Percentiles rank a stretch among this genome's conserved stretches.
phyloP scores from a whole-genome alignment of 805 yeast species.

The Spathaspora passalidarum region DNA sequence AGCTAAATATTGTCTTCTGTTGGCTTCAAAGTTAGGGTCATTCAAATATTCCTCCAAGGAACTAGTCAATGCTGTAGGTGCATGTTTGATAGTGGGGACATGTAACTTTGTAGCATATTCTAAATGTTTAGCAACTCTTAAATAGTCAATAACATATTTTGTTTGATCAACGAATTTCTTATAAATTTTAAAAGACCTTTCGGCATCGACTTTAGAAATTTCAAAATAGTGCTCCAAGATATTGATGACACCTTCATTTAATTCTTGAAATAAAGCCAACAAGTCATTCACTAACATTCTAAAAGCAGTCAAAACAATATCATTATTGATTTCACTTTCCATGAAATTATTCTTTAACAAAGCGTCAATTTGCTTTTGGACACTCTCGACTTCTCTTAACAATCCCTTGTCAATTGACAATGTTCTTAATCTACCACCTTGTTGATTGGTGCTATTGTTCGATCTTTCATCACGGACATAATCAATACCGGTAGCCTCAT shows the following conservation, averaged over 20 bases:
- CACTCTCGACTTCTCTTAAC: slow-evolving; percentile 79
- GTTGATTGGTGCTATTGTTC: slow-evolving; percentile 44
- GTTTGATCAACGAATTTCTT: slow-evolving; percentile 84
- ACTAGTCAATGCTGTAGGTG: slow-evolving; percentile 87
- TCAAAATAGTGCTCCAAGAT: slow-evolving; percentile 93
- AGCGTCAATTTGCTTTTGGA: slow-evolving; percentile 75
- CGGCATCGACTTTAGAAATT: slow-evolving; percentile 82
- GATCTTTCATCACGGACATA: slow-evolving; percentile 70
- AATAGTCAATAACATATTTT: slow-evolving; percentile 78
- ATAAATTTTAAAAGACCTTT: slow-evolving; percentile 79
- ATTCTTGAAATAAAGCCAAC: slow-evolving; percentile 77
- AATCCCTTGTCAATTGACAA: slow-evolving; percentile 76
- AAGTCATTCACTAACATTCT: slow-evolving; percentile 87
- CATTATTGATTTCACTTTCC: slow-evolving; percentile 81
- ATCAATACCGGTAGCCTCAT: slow-evolving; percentile 60
- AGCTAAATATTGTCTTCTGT: slow-evolving; percentile 72
- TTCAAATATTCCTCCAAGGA: slow-evolving; percentile 85
- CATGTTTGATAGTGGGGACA: slow-evolving; percentile 95
- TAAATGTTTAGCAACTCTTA: slow-evolving; percentile 84
- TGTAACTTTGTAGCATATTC: slow-evolving; percentile 84
- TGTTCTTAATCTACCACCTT: slow-evolving; percentile 60
- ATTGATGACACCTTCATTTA: slow-evolving; percentile 95
- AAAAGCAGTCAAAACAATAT: slow-evolving; percentile 79
- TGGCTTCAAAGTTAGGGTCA: slow-evolving; percentile 80
- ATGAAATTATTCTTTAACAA: slow-evolving; percentile 70